Evolutionary conservation across 805 yeast genomes (phyloP).

Genomic region (Yamadazyma philogaea): DNA sequence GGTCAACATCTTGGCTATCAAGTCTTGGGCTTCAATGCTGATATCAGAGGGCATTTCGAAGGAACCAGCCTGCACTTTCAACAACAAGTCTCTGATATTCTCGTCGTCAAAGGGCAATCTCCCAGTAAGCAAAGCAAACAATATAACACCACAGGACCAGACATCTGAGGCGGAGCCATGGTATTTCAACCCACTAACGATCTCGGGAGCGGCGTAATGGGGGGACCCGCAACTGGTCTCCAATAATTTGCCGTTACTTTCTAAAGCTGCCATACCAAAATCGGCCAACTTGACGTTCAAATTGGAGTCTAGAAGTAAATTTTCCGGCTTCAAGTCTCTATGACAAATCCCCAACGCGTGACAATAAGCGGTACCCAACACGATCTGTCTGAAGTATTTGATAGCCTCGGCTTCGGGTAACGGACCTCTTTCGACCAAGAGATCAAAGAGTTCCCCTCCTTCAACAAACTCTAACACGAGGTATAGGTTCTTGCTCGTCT

Average conservation of each 20-base stretch:
- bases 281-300: slow-evolving; percentile 77
- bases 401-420: slow-evolving; percentile 72
- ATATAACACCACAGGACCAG: slow-evolving; percentile 85
- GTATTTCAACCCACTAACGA: slow-evolving; percentile 71
- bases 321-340: slow-evolving; percentile 81
- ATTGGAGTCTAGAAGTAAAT: slow-evolving; percentile 62
- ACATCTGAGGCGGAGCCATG: slow-evolving; percentile 85
- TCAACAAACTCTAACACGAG: slow-evolving; percentile 79
- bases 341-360: slow-evolving; percentile 79
- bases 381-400: slow-evolving; percentile 71
- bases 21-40: slow-evolving; percentile 62
- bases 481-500: slow-evolving; percentile 84
- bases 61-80: slow-evolving; percentile 74
- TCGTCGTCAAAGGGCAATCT: slow-evolving; percentile 83
- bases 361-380: slow-evolving; percentile 75
- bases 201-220: slow-evolving; percentile 86
- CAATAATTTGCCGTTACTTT: slow-evolving; percentile 62
- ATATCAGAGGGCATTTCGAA: slow-evolving; percentile 69
- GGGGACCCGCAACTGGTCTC: slow-evolving; percentile 88
- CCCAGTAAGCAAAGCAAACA: slow-evolving; percentile 76
- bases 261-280: slow-evolving; percentile 88
- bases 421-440: slow-evolving; percentile 67
- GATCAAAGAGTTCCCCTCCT: slow-evolving; percentile 83
- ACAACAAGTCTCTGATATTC: slow-evolving; percentile 62
- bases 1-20: slow-evolving; percentile 61